Base-by-base conservation (phyloP, 331 rosid genomes). In the Phaseolus coccineus region DNA sequence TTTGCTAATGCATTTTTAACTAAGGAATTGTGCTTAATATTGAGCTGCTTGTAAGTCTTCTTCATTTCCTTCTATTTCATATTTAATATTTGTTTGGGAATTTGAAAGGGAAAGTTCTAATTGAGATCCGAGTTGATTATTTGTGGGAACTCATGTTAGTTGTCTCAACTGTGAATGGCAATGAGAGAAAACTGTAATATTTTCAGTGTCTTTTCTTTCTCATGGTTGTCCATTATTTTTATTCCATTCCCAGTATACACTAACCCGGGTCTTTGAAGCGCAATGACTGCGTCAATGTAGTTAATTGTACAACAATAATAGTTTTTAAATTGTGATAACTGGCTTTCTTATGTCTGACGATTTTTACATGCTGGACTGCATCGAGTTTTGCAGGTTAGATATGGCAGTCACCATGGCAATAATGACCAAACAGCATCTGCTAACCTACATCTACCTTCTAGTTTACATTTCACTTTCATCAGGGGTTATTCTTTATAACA, bases 401-500 rank as follows among this genome's bases (percentile, higher is more conserved):
- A 83, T 77, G 80, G 44, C 55, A 33, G 64, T 59, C 44, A 37
- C 56, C 39, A 51, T 37, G 73, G 3, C 16, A 46, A 53, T 83
- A 65, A 56, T 86, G 79, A 77, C 69, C 57, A 83, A 48, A 81
- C 87, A 83, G 85, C 73, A 83, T 80, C n/a, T 86, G 24, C 82
- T 86, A 79, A 86, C 89, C 33, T 86, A 86, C 74, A 67, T 77
- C 33, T 86, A 86, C 81, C 89, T 86, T 80, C 74, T 86, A 66
- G 81, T 86, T 57, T 86, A 86, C 69, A 77, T 86, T 67, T 68
- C 87, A 51, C 89, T 86, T 63, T 86, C 89, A 27, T 86, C 89
- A 1, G 85, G 89, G 62, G 87, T 86, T 80, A 86, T 86, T 86
- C 79, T 86, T 57, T 86, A 86, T 77, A 86, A 86, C 85, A 83